phyloP scores from a whole-genome alignment of 768 basidiomycete genomes.

The Neoboletus subvelutipes region DNA sequence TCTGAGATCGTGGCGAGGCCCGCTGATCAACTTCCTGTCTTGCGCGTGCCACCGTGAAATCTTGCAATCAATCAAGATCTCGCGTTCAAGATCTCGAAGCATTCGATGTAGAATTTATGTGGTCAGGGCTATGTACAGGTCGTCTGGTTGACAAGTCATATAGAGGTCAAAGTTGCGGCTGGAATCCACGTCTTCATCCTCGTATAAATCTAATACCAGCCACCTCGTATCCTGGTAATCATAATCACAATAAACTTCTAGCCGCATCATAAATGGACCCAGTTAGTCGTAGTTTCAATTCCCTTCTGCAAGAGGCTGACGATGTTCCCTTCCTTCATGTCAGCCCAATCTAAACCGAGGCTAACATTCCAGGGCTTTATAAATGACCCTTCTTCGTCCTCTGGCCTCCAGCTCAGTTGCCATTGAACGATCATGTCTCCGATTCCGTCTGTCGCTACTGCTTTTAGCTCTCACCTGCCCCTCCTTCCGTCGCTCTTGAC shows the following conservation, averaged over 20 bases:
- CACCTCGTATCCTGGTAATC: not conserved
- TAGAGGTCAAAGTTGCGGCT: not conserved
- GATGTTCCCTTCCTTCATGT: not conserved
- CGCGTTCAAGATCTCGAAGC: not conserved
- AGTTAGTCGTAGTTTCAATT: not conserved
- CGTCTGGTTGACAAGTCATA: too few species aligned
- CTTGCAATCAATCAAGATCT: not conserved
- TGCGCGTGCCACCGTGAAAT: not conserved
- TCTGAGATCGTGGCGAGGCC: not conserved
- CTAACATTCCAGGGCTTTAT: too few species aligned
- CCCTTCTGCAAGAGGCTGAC: too few species aligned
- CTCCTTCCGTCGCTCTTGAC: conserved; percentile 4
- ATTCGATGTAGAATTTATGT: not conserved
- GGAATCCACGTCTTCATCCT: not conserved
- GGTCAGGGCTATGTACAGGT: not conserved
- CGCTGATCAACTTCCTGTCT: not conserved
- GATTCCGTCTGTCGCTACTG: conserved; percentile 12
- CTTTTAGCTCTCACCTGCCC: not conserved
- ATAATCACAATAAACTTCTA: too few species aligned
- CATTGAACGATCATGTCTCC: conserved; percentile 19
- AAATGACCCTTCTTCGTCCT: not conserved
- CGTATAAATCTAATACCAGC: not conserved
- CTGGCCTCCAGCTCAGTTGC: not conserved
- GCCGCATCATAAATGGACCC: too few species aligned
- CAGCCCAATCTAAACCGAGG: conserved; percentile 8